Evolutionary conservation across 768 basidiomycete species (phyloP).

Genomic region (Gelatoporia subvermispora): DNA sequence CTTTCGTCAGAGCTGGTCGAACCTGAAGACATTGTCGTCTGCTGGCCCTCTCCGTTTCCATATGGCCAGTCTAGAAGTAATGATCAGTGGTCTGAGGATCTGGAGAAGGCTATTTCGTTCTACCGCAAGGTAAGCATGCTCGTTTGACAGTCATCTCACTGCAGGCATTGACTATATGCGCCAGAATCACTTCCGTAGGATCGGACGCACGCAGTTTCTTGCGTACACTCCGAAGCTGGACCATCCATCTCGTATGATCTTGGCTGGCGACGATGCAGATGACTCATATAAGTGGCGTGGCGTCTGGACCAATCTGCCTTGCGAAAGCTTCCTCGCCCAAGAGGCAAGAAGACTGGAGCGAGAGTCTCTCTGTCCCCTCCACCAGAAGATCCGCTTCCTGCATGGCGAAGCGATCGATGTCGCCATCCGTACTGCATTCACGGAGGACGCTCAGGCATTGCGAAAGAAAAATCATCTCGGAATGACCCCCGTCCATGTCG

Average conservation of each 20-base stretch:
- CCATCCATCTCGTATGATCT: slow-evolving; percentile 13
- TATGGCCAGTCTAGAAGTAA: neutral
- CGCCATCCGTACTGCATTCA: slow-evolving; percentile 2
- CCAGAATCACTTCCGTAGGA: slow-evolving; percentile 16
- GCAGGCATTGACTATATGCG: neutral
- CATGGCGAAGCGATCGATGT: neutral
- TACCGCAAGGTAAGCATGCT: slow-evolving; percentile 12
- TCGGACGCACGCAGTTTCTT: slow-evolving; percentile 15
- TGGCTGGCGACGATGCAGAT: slow-evolving; percentile 7
- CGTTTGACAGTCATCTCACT: neutral
- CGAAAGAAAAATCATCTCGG: slow-evolving; percentile 8
- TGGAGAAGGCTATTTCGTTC: slow-evolving; percentile 1
- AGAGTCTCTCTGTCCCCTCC: slow-evolving; percentile 6
- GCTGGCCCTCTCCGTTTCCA: slow-evolving; percentile 10
- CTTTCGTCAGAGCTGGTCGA: slow-evolving; percentile 3
- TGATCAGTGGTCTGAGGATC: slow-evolving; percentile 1
- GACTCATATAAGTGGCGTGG: neutral
- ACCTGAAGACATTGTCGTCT: slow-evolving; percentile 1
- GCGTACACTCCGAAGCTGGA: slow-evolving; percentile 6
- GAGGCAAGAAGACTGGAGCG: neutral
- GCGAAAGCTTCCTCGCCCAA: neutral
- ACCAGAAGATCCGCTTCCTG: slow-evolving; percentile 1
- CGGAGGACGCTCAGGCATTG: neutral
- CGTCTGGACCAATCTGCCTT: no score
- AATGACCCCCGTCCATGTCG: slow-evolving; percentile 11